Evolutionary conservation across 805 yeast species (phyloP), one percentile per base, ranked within the genome.

Genomic region (Ogataea glucozyma): DNA sequence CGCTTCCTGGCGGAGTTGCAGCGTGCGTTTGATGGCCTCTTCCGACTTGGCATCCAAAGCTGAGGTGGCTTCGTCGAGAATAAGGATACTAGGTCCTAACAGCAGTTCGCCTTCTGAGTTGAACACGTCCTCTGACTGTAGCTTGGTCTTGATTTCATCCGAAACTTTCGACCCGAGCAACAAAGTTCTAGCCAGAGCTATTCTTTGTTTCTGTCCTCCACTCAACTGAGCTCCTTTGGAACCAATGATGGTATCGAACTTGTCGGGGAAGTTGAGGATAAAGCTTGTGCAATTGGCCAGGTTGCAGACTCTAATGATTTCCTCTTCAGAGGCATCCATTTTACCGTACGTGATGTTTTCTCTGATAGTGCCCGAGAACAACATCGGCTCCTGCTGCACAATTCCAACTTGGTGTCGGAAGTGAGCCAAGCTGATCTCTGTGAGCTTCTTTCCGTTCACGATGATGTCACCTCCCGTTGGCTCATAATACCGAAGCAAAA

Each of bases 151-250:
- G 7, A 44, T 33, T 2, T 27, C 41, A 1, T 38, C 46, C 5
- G 48, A 19, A 16, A 53, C 53, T 8, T 53, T 44, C n/a, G 63
- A 49, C 4, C 62, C 64, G 40, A 86, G 71, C 39, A 91, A 72
- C 40, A 91, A 72, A 0, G 97, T 88, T 47, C 98, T 74, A 1
- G 97, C 97, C 44, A 91, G 72, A 6, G 97, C 95, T 32, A 91
- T 81, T 53, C 98, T 71, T 63, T 91, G 98, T 66, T 86, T 87
- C 62, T 91, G 98, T 12, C 98, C 98, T 16, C 97, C 98, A 47
- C 95, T 85, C 42, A 91, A 70, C 58, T 88, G 96, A 0, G 95
- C 76, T 13, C 95, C 93, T 41, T 91, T 77, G 1, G 96, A 81
- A 0, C 97, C 97, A 14, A 90, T 87, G 14, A 75, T 69, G 0